Conservation (phyloP, 2,329 filamentous ascomycete species). For the Botryotinia calthae region DNA sequence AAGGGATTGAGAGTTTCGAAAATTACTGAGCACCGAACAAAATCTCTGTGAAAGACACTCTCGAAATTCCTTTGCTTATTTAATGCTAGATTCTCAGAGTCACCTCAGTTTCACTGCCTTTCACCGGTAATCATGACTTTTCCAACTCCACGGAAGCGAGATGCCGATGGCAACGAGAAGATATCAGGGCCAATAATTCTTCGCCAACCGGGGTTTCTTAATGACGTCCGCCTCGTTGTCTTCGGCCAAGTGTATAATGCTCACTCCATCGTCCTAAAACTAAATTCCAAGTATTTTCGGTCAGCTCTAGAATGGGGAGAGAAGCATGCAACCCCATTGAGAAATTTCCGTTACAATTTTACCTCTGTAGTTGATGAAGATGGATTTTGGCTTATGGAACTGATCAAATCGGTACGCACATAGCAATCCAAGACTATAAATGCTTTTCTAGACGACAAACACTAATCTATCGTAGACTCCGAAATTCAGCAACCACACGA, state of each 20-base stretch:
- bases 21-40: neutral
- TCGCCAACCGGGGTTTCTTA: neutral
- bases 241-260: conserved; percentile 22
- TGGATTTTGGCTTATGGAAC: conserved; percentile 23
- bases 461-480: neutral
- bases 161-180: neutral
- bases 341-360: conserved; percentile 24
- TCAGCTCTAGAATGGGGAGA: conserved; percentile 13
- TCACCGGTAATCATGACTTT: neutral
- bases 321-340: neutral
- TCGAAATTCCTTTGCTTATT: neutral
- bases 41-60: neutral
- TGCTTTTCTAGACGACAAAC: neutral
- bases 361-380: conserved; percentile 24
- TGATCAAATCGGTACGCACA: neutral
- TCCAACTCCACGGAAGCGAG: neutral
- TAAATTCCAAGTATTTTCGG: conserved; percentile 22
- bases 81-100: neutral
- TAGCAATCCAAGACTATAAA: neutral
- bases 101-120: neutral
- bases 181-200: neutral
- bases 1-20: neutral
- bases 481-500: fast-evolving
- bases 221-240: conserved; percentile 11
- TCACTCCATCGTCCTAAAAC: conserved; percentile 22